Conservation (phyloP, 148 eudicot species). For the Diospyros lotus region DNA sequence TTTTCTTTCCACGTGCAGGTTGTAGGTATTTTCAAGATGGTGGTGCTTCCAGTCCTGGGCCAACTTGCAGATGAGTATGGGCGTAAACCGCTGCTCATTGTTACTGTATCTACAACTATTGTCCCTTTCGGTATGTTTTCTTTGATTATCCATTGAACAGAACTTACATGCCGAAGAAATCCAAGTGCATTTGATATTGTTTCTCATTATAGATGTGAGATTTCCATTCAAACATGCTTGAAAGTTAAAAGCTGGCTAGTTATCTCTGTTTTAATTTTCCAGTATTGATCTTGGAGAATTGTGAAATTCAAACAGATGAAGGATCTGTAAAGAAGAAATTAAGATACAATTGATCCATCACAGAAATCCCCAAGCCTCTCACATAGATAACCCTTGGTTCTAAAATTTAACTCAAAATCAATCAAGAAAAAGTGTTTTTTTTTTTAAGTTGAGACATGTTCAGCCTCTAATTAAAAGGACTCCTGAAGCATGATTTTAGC, state of each 20-base stretch:
- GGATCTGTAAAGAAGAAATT: background rate
- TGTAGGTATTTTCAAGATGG: slow-evolving; percentile 86
- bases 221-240: background rate
- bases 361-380: background rate
- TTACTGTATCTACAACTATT: slow-evolving; percentile 76
- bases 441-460: background rate
- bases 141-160: background rate
- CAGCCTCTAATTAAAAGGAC: too few species aligned
- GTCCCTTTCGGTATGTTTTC: slow-evolving; percentile 63
- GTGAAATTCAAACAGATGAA: background rate
- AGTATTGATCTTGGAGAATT: background rate
- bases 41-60: slow-evolving; percentile 79
- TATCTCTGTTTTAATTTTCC: background rate
- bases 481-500: too few species aligned
- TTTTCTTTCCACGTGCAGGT: slow-evolving; percentile 38
- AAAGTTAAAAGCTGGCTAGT: background rate
- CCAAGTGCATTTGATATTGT: slow-evolving; percentile 5
- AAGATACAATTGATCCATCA: background rate
- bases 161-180: background rate
- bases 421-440: background rate
- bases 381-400: background rate
- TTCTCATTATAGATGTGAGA: background rate
- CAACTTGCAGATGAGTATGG: slow-evolving; percentile 93
- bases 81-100: slow-evolving; percentile 79
- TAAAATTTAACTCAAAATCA: background rate